Evolutionary conservation across 495 filamentous ascomycete species (phyloP).

Genomic region (Pseudomonodictys pantanalensis): DNA sequence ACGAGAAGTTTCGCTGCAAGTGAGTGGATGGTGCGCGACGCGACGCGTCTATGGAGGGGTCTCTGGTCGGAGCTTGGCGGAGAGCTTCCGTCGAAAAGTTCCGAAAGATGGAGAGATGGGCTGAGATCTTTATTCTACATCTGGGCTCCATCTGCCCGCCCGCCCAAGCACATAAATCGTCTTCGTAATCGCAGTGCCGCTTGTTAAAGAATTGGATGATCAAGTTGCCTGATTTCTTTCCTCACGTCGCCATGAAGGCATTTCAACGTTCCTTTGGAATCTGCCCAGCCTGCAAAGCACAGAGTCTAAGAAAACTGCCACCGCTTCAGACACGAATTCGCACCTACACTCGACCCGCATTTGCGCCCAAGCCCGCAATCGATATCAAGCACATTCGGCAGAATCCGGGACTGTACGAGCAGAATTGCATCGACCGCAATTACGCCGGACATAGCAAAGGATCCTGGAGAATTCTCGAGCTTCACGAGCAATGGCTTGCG

Average conservation of each 20-base stretch:
- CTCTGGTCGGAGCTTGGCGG: too few species aligned
- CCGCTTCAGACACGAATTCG: constrained; percentile 4
- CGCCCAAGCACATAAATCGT: too few species aligned
- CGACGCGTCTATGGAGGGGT: too few species aligned
- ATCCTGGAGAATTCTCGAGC: constrained; percentile 64
- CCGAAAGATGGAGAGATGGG: too few species aligned
- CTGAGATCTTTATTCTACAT: too few species aligned
- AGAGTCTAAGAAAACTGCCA: neutral
- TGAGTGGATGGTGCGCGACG: too few species aligned
- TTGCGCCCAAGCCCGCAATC: constrained; percentile 73
- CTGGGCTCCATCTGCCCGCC: too few species aligned
- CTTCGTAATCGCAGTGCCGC: too few species aligned
- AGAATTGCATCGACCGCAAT: constrained; percentile 83
- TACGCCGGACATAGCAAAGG: constrained; percentile 65
- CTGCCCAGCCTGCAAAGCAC: constrained; percentile 12
- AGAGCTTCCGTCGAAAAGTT: too few species aligned
- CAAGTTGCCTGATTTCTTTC: neutral
- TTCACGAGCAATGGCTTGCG: constrained; percentile 64
- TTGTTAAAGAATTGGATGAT: too few species aligned
- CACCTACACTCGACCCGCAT: constrained; percentile 55
- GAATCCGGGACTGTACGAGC: constrained; percentile 69
- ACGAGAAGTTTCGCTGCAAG: too few species aligned
- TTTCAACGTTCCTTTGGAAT: neutral
- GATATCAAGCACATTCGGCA: constrained; percentile 88
- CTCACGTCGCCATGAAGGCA: constrained; percentile 5